A percentile compares a stretch with the other conserved stretches of the same genome.
These are phyloP conservation scores for Podospora fimiseda DNA, from an alignment of 495 filamentous ascomycete species.

Conservation along the genomic window DNA sequence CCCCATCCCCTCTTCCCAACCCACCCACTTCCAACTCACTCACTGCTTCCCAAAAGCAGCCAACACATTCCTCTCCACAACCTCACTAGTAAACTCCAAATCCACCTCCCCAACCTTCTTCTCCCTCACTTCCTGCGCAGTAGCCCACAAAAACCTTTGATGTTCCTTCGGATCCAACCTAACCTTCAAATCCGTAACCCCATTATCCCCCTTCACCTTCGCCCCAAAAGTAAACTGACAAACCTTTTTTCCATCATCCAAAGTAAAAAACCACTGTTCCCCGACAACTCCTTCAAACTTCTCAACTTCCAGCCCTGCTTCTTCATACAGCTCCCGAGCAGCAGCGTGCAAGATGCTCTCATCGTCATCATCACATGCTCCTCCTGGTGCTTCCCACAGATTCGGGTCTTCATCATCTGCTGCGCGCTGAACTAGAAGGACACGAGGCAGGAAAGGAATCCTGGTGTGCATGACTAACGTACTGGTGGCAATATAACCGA, in stretches of 20 bases:
- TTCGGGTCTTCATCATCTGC: constrained; percentile 31
- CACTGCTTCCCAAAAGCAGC: no score
- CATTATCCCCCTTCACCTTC: constrained; percentile 8
- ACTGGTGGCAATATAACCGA: background rate
- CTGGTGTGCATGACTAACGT: background rate
- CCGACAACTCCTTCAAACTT: constrained; percentile 24
- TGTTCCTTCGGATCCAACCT: constrained; percentile 22
- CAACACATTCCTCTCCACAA: background rate
- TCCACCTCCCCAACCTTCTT: constrained; percentile 21
- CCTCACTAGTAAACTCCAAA: constrained; percentile 20
- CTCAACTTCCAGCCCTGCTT: constrained; percentile 29
- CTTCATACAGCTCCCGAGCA: constrained; percentile 38
- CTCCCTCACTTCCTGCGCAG: constrained; percentile 22
- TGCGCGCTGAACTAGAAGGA: constrained; percentile 36
- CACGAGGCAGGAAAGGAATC: background rate
- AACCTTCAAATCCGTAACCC: background rate
- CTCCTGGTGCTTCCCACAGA: constrained; percentile 40
- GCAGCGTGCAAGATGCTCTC: constrained; percentile 33
- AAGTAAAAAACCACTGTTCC: constrained; percentile 14
- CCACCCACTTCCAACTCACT: no score
- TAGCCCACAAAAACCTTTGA: constrained; percentile 20
- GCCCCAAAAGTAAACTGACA: constrained; percentile 32
- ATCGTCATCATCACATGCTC: constrained; percentile 34
- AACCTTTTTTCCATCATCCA: constrained; percentile 10
- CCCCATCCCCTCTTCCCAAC: no score